phyloP scores from a whole-genome alignment of 2,329 filamentous ascomycete species.

The Pleoardoris graminearum region DNA sequence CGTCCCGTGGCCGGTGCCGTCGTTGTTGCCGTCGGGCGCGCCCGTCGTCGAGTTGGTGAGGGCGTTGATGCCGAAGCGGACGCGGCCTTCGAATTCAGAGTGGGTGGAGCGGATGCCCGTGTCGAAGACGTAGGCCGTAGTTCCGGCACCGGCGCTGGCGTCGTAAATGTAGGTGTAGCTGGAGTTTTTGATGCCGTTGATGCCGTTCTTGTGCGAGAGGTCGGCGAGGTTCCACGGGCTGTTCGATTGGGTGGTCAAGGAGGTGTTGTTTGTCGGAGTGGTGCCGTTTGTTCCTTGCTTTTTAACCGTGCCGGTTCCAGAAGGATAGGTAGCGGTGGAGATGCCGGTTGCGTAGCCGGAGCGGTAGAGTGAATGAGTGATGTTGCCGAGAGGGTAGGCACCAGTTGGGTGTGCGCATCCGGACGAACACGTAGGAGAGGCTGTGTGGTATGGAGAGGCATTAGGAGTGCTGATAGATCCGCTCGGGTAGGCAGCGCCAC shows the following conservation, averaged over 20 bases:
- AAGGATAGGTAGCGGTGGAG: background rate
- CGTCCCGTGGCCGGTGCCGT: conserved; percentile 21
- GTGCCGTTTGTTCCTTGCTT: conserved; percentile 4
- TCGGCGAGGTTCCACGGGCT: conserved; percentile 17
- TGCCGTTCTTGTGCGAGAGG: conserved; percentile 15
- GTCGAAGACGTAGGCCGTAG: conserved; percentile 63
- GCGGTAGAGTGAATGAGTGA: background rate
- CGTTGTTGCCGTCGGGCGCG: background rate
- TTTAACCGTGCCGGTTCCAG: background rate
- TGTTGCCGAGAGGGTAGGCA: background rate
- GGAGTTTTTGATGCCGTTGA: background rate
- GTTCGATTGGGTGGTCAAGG: background rate
- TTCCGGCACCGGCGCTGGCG: conserved; percentile 9
- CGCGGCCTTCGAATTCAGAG: conserved; percentile 22
- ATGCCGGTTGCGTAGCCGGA: background rate
- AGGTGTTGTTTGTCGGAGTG: background rate
- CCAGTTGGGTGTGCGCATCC: background rate
- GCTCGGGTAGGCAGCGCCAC: background rate
- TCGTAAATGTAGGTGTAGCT: conserved; percentile 14
- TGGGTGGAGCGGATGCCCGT: conserved; percentile 61
- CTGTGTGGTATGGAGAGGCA: background rate
- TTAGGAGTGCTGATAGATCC: background rate
- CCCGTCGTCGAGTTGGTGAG: background rate
- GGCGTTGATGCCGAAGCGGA: conserved; percentile 14
- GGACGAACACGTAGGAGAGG: background rate